Conservation (phyloP, 768 basidiomycete species). For the Agrocybe chaxingu region DNA sequence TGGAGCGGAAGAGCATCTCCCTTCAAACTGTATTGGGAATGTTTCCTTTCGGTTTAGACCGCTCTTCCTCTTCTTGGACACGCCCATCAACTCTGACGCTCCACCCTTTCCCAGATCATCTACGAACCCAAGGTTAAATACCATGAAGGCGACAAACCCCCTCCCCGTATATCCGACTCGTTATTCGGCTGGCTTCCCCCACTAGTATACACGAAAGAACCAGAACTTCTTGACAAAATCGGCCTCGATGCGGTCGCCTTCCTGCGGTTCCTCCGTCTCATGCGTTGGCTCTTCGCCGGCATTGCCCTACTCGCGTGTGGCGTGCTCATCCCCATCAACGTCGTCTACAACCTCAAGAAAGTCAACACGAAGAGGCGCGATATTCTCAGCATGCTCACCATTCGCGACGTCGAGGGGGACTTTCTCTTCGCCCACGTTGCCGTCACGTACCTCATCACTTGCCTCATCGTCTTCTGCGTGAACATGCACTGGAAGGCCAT, state of each 20-base stretch:
- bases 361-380: constrained; percentile 52
- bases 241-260: constrained; percentile 94
- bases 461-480: constrained; percentile 67
- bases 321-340: constrained; percentile 84
- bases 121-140: constrained; percentile 96
- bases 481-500: constrained; percentile 77
- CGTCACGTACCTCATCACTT: constrained; percentile 77
- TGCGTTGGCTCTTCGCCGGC: constrained; percentile 66
- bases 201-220: constrained; percentile 77
- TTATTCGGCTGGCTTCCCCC: constrained; percentile 90
- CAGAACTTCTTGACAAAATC: constrained; percentile 83
- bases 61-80: background rate
- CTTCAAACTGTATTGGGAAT: background rate
- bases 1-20: background rate
- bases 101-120: constrained; percentile 52
- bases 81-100: background rate
- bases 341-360: constrained; percentile 75
- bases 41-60: too few species aligned
- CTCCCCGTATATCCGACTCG: constrained; percentile 78
- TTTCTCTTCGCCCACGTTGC: constrained; percentile 83
- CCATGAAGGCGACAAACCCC: constrained; percentile 71
- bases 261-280: constrained; percentile 86
- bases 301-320: constrained; percentile 64
- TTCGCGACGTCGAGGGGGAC: constrained; percentile 73
- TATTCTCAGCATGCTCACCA: constrained; percentile 77